Conservation (phyloP, 2,329 filamentous ascomycete genomes). For the Pseudogymnoascus sp. region DNA sequence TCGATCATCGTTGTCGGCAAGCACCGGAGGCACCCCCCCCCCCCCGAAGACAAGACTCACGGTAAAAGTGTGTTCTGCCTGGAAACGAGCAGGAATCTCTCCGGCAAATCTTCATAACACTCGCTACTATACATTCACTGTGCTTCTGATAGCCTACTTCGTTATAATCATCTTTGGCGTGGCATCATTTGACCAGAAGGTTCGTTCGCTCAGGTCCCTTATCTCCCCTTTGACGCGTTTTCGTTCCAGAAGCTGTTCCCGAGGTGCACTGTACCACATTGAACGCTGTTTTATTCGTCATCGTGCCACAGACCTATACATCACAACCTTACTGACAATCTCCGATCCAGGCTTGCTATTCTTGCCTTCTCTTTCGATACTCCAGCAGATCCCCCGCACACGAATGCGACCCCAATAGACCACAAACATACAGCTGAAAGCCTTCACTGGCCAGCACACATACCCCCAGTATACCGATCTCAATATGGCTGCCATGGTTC, state of each 20-base stretch:
- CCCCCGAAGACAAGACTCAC: slow-evolving; percentile 13
- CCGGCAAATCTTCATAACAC: slow-evolving; percentile 19
- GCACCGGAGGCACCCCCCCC: not conserved
- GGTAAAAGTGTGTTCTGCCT: slow-evolving; percentile 25
- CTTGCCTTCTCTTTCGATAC: slow-evolving; percentile 4
- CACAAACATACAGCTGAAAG: not conserved
- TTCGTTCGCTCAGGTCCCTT: not conserved
- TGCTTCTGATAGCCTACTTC: not conserved
- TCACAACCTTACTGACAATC: slow-evolving; percentile 3
- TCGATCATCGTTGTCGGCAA: slow-evolving; percentile 1
- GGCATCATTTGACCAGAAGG: slow-evolving; percentile 4
- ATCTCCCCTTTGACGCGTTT: slow-evolving; percentile 7
- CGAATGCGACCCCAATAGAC: slow-evolving; percentile 7
- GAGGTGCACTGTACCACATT: slow-evolving; percentile 3
- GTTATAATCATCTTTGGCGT: slow-evolving; percentile 9
- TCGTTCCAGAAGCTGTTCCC: not conserved
- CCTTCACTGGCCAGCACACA: not conserved
- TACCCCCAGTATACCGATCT: slow-evolving; percentile 14
- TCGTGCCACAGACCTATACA: not conserved
- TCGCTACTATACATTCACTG: slow-evolving; percentile 21
- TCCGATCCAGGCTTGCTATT: slow-evolving; percentile 4
- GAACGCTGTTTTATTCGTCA: slow-evolving; percentile 8
- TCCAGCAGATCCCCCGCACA: not conserved
- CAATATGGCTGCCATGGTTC: slow-evolving; percentile 78
- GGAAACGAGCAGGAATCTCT: slow-evolving; percentile 13